Percentiles rank a stretch among this genome's conserved stretches.
These are phyloP conservation scores for Boletus insuetus DNA, from an alignment of 768 basidiomycete genomes.

Conservation along the genomic window DNA sequence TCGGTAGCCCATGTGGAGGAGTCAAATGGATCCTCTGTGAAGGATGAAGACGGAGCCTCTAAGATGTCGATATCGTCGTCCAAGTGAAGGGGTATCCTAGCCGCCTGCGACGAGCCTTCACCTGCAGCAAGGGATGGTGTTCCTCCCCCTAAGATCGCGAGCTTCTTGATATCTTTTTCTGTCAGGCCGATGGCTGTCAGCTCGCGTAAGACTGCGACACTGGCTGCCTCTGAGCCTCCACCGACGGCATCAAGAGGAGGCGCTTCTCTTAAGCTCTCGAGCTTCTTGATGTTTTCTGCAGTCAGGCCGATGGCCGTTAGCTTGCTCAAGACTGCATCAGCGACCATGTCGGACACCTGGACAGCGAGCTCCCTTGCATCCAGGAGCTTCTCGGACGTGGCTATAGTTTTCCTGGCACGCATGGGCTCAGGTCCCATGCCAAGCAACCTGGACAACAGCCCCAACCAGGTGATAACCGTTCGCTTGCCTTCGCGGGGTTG, in stretches of 20 bases:
- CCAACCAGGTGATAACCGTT: neutral
- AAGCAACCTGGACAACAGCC: neutral
- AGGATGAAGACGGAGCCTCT: neutral
- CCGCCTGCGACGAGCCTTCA: neutral
- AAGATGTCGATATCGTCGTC: neutral
- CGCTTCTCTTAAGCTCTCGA: neutral
- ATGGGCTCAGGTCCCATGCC: neutral
- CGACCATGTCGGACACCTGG: neutral
- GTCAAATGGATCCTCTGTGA: neutral
- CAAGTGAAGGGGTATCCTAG: neutral
- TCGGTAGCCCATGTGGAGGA: neutral
- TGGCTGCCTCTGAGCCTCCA: neutral
- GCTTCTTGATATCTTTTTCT: neutral
- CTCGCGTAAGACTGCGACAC: neutral
- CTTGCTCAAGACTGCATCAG: neutral
- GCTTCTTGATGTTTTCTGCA: neutral
- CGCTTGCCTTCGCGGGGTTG: too few relatives aligned
- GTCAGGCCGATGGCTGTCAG: neutral
- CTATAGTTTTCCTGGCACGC: neutral
- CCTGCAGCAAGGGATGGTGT: accelerated
- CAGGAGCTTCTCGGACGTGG: neutral
- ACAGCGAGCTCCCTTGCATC: neutral
- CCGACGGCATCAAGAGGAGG: neutral
- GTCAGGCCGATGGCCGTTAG: neutral
- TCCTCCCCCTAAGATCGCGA: neutral